These are phyloP conservation scores for Colletotrichum sansevieriae DNA, from an alignment of 2,329 filamentous ascomycete genomes.

Conservation along the genomic window DNA sequence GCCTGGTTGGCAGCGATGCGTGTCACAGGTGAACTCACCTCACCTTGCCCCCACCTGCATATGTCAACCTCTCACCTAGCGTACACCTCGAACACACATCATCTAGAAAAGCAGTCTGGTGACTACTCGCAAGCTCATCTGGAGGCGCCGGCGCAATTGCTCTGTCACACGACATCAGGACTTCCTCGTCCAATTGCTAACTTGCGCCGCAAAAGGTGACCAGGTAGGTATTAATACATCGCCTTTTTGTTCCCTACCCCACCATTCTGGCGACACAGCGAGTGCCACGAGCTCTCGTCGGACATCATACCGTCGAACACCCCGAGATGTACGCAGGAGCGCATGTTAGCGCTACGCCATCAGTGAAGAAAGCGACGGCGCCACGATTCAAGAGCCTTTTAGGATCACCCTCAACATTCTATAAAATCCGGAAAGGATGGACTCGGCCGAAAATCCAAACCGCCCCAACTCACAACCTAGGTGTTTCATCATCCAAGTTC, in stretches of 20 bases:
- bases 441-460: slow-evolving; percentile 4
- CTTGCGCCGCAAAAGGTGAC: not conserved
- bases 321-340: not conserved
- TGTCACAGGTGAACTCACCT: slow-evolving; percentile 30
- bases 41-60: not conserved
- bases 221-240: slow-evolving; percentile 27
- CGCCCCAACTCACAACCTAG: slow-evolving; percentile 10
- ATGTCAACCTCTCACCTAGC: not conserved
- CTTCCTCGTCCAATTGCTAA: slow-evolving; percentile 11
- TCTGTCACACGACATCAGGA: slow-evolving; percentile 12
- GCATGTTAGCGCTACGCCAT: no score
- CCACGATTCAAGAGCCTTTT: no score
- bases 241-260: slow-evolving; percentile 23
- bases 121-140: slow-evolving; percentile 13
- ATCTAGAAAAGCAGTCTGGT: not conserved
- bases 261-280: slow-evolving; percentile 10
- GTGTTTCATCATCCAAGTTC: slow-evolving; percentile 1
- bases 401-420: no score
- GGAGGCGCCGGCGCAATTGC: slow-evolving; percentile 18
- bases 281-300: slow-evolving; percentile 2
- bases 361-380: no score
- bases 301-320: slow-evolving; percentile 5
- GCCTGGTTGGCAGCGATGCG: slow-evolving; percentile 10
- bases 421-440: not conserved
- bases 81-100: not conserved